Percentiles rank a stretch among this genome's conserved stretches.
Evolutionary conservation across 805 yeast genomes (phyloP).

Genomic region (Candida mattraensis): DNA sequence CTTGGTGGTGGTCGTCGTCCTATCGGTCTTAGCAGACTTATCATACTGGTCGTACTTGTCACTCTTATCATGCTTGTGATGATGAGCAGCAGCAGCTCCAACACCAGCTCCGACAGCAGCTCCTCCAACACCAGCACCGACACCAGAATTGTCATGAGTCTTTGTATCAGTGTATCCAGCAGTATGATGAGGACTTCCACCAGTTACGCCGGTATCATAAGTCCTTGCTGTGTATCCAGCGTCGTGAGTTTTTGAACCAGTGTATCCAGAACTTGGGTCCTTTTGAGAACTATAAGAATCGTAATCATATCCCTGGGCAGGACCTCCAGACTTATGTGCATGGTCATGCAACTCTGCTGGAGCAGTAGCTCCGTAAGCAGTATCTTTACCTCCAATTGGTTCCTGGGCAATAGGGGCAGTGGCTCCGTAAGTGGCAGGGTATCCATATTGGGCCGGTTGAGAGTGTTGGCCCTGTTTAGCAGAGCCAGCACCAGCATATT

Average conservation of each 20-base stretch:
- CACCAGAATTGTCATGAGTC: neutral
- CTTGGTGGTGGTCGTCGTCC: neutral
- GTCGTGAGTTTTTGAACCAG: neutral
- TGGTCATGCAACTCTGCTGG: conserved; percentile 11
- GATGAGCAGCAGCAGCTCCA: conserved; percentile 8
- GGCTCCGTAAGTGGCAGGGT: neutral
- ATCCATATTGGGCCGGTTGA: neutral
- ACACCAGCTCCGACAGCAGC: conserved; percentile 11
- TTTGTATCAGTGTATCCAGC: conserved; percentile 1
- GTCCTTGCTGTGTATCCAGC: conserved; percentile 1
- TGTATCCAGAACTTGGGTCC: conserved; percentile 4
- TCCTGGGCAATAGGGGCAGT: conserved; percentile 1
- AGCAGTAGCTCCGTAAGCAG: conserved; percentile 11
- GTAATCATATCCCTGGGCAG: too few species aligned
- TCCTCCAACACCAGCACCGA: conserved; percentile 5
- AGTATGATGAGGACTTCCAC: neutral
- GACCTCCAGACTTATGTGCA: too few species aligned
- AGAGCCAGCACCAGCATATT: conserved; percentile 1
- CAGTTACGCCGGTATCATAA: neutral
- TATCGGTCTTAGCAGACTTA: neutral
- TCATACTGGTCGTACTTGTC: conserved; percentile 1
- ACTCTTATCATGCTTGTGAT: neutral
- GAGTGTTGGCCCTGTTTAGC: neutral
- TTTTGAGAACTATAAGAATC: too few species aligned
- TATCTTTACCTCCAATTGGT: neutral